A percentile compares a stretch with the other conserved stretches of the same genome.
Evolutionary conservation across 75 land plant genomes (phyloP).

Genomic region (Larix kaempferi): DNA sequence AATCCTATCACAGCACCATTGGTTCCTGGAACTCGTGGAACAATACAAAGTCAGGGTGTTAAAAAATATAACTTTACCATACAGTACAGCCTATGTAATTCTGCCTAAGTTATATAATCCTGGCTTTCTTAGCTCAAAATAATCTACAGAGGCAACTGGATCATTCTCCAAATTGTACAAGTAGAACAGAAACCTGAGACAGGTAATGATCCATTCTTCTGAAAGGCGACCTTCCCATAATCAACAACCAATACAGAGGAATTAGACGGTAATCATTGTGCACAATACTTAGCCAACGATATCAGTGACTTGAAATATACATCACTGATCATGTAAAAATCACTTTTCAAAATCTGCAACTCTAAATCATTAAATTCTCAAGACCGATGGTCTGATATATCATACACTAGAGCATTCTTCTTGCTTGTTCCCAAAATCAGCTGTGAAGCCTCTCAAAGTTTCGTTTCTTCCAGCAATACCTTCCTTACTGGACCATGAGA

Average conservation of each 20-base stretch:
- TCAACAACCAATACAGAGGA: constrained; percentile 37
- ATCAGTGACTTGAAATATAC: constrained; percentile 24
- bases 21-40: constrained; percentile 1
- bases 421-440: constrained; percentile 49
- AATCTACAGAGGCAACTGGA: neutral
- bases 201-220: constrained; percentile 23
- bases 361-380: neutral
- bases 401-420: constrained; percentile 22
- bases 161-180: neutral
- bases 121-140: neutral
- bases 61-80: neutral
- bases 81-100: neutral
- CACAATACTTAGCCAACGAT: constrained; percentile 40
- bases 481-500: constrained; percentile 49
- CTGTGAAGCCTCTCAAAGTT: constrained; percentile 29
- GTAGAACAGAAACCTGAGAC: constrained; percentile 1
- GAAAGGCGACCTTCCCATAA: constrained; percentile 32
- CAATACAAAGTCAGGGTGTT: neutral
- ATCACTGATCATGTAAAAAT: neutral
- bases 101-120: neutral
- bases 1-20: no score
- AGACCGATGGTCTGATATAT: neutral
- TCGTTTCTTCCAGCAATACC: constrained; percentile 46
- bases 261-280: constrained; percentile 29
- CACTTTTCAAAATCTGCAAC: neutral